phyloP scores from a whole-genome alignment of 257 asterid genomes.

The Dorcoceras hygrometricum region DNA sequence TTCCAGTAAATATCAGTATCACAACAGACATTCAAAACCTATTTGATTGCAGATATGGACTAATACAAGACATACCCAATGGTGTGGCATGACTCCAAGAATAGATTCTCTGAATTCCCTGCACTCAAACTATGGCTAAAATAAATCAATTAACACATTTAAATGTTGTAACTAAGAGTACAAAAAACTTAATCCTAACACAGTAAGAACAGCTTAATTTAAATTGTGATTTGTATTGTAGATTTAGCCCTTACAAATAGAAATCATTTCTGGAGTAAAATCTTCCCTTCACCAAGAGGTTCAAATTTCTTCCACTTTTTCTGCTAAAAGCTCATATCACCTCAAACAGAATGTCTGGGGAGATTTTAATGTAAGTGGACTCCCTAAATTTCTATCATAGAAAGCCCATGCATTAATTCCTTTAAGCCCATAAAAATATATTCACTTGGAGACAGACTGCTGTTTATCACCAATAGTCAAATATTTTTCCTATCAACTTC shows the following conservation, averaged over 20 bases:
- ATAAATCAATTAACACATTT: constrained; percentile 27
- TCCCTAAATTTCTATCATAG: constrained; percentile 12
- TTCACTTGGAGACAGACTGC: not conserved
- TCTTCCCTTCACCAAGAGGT: constrained; percentile 4
- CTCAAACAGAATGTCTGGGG: not conserved
- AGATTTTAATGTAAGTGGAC: constrained; percentile 7
- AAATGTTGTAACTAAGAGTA: not conserved
- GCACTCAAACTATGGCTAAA: constrained; percentile 78
- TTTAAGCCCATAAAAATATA: not conserved
- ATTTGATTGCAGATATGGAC: constrained; percentile 8
- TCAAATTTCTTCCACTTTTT: constrained; percentile 12
- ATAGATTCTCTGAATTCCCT: constrained; percentile 96
- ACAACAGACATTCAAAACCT: constrained; percentile 16
- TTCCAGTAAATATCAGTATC: constrained; percentile 23
- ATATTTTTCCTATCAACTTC: constrained; percentile 7
- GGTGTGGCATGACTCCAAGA: constrained; percentile 97
- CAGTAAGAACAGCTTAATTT: not conserved
- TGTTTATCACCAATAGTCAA: constrained; percentile 7
- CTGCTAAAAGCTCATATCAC: not conserved
- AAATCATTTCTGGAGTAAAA: constrained; percentile 2
- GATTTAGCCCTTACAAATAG: constrained; percentile 16
- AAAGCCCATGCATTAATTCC: constrained; percentile 3
- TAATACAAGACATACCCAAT: constrained; percentile 63
- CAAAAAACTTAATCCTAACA: not conserved
- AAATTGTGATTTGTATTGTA: not conserved